Evolutionary conservation across 2,329 filamentous ascomycete genomes (phyloP), one percentile per base, ranked within the genome.

Genomic region (Whalleya microplaca): DNA sequence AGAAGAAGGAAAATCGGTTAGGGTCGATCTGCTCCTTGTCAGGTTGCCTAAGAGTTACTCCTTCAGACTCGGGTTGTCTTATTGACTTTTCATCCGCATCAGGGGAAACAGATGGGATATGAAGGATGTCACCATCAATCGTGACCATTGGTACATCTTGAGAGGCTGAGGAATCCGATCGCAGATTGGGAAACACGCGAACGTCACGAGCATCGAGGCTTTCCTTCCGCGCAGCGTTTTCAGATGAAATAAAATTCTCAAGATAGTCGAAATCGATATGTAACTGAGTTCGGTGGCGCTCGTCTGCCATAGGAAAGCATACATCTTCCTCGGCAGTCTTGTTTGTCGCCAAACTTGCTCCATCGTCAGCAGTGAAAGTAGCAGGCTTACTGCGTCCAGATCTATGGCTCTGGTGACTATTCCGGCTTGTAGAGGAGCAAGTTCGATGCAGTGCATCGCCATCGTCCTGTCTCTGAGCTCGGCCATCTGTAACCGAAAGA

Each of bases 1-100:
- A 97, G 75, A 99, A 99, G 77, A 98, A 97, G 61, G 93, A 95
- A 78, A 96, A 98, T 3, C 94, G 86, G 70, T 93, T 95, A 29
- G 85, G 82, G 56, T 91, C 87, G 45, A 81, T 71, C 40, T 75
- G 73, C 14, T 73, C 64, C 62, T 77, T 77, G 21, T 79, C 75
- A 21, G 37, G 19, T 18, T 51, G 57, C 20, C 49, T 58, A 1
- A 47, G 2, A 14, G 18, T n/a, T 29, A 43, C n/a, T 21, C 59
- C 55, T 2, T 66, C 66, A 1, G 69, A 64, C 2, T 76, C 72
- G 0, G 73, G 61, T 2, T 66, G 27, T 12, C 45, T 49, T 10
- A 59, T 32, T 19, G 61, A 66, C 67, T 86, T 86, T 68, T 87
- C 85, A 16, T 76, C 72, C 0, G 70, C 71, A 54, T 64, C 72